Evolutionary conservation across 2,329 filamentous ascomycete species (phyloP).

Genomic region (Pochonia chlamydosporia): DNA sequence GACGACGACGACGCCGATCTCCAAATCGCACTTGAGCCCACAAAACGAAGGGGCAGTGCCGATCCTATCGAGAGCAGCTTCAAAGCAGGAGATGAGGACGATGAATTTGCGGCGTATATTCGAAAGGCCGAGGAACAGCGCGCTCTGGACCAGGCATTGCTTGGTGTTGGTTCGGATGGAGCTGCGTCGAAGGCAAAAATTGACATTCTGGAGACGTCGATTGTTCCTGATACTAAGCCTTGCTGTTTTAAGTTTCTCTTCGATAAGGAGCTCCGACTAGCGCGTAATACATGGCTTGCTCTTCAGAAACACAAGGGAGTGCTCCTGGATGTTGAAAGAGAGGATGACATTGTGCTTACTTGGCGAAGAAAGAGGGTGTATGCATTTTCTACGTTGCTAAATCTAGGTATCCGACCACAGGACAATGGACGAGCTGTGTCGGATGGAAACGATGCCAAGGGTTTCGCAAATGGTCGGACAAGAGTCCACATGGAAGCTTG

Average conservation of each 20-base stretch:
- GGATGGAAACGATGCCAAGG: conserved; percentile 29
- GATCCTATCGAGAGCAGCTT: conserved; percentile 19
- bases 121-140: conserved; percentile 31
- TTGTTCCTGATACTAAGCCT: conserved; percentile 53
- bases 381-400: conserved; percentile 66
- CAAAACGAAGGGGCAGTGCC: conserved; percentile 14
- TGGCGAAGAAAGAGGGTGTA: conserved; percentile 72
- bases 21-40: background rate
- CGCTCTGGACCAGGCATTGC: conserved; percentile 20
- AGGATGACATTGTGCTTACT: conserved; percentile 64
- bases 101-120: conserved; percentile 42
- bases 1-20: conserved; percentile 12
- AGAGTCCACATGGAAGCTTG: conserved; percentile 73
- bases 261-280: conserved; percentile 59
- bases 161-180: conserved; percentile 10
- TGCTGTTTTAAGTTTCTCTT: conserved; percentile 58
- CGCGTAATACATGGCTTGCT: conserved; percentile 64
- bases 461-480: conserved; percentile 43
- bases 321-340: conserved; percentile 31
- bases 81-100: conserved; percentile 25
- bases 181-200: conserved; percentile 17
- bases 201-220: conserved; percentile 50
- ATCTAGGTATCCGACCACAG: conserved; percentile 53
- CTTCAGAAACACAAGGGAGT: conserved; percentile 44
- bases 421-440: conserved; percentile 35